Percentiles rank a stretch among this genome's conserved stretches.
These are phyloP conservation scores for Neonectria neomacrospora DNA, from an alignment of 2,329 filamentous ascomycete genomes.

Conservation along the genomic window DNA sequence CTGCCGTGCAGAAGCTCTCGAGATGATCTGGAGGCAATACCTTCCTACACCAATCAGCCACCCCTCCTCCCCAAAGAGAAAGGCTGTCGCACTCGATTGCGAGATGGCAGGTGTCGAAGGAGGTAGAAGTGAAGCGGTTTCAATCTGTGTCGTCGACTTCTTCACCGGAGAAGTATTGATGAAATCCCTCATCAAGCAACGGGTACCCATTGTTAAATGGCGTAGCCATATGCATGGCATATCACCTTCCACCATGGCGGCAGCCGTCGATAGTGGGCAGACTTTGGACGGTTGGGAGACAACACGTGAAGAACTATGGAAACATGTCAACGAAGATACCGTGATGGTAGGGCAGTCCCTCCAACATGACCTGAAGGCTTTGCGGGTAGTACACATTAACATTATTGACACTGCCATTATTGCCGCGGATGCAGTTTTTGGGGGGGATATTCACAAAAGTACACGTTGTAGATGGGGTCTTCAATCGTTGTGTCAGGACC, in stretches of 20 bases:
- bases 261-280: constrained; percentile 7
- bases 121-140: constrained; percentile 12
- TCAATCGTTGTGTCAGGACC: not conserved
- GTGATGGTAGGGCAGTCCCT: constrained; percentile 6
- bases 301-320: constrained; percentile 9
- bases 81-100: constrained; percentile 19
- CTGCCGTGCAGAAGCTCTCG: no score
- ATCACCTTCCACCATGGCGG: constrained; percentile 7
- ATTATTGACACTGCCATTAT: constrained; percentile 1
- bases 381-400: constrained; percentile 3
- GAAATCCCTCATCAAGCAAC: constrained; percentile 18
- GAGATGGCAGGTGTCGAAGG: constrained; percentile 19
- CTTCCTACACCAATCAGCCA: not conserved
- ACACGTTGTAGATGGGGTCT: not conserved
- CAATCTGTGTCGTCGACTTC: constrained; percentile 23
- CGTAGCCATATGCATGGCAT: constrained; percentile 19
- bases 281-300: constrained; percentile 3
- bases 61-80: constrained; percentile 17
- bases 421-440: not conserved
- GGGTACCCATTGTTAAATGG: constrained; percentile 11
- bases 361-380: not conserved
- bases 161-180: constrained; percentile 22
- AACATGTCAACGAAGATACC: constrained; percentile 6
- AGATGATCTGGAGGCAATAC: not conserved
- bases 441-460: not conserved